phyloP scores from a whole-genome alignment of 2,329 filamentous ascomycete species.

The Ophidiomyces ophidiicola region DNA sequence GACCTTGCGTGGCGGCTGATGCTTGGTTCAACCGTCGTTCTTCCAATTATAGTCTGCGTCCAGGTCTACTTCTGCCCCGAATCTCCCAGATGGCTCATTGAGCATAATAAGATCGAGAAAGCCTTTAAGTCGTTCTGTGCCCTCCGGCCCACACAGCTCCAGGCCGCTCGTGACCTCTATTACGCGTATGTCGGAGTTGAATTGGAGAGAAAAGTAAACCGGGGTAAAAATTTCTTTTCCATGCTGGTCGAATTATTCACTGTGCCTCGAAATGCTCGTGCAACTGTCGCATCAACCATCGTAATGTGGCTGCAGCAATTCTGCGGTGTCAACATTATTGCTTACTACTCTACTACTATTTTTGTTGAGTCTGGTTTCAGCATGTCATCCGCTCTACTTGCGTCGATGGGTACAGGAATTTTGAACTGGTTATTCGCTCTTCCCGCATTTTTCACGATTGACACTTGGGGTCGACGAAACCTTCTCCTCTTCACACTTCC shows the following conservation, averaged over 20 bases:
- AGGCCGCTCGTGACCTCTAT: slow-evolving; percentile 46
- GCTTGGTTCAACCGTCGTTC: slow-evolving; percentile 54
- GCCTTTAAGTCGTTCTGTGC: slow-evolving; percentile 40
- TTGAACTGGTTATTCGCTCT: slow-evolving; percentile 55
- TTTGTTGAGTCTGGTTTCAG: slow-evolving; percentile 46
- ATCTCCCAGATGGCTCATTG: slow-evolving; percentile 41
- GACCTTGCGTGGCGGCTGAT: slow-evolving; percentile 56
- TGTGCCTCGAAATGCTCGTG: slow-evolving; percentile 51
- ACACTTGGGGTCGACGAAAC: slow-evolving; percentile 53
- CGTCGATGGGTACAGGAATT: slow-evolving; percentile 52
- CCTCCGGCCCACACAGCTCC: slow-evolving; percentile 40
- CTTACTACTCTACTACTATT: slow-evolving; percentile 51
- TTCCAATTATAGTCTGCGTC: slow-evolving; percentile 44
- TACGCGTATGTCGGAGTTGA: slow-evolving; percentile 48
- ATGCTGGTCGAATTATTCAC: slow-evolving; percentile 49
- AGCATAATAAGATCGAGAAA: slow-evolving; percentile 34
- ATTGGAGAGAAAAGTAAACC: slow-evolving; percentile 44
- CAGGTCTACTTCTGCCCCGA: slow-evolving; percentile 56
- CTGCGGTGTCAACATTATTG: slow-evolving; percentile 43
- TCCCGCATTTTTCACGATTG: slow-evolving; percentile 53
- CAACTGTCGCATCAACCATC: slow-evolving; percentile 44
- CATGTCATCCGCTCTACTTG: slow-evolving; percentile 42
- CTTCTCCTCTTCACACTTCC: slow-evolving; percentile 52
- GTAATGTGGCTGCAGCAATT: slow-evolving; percentile 56
- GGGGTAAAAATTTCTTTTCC: slow-evolving; percentile 40